phyloP scores from a whole-genome alignment of 768 basidiomycete genomes.

The Phlegmacium glaucopus region DNA sequence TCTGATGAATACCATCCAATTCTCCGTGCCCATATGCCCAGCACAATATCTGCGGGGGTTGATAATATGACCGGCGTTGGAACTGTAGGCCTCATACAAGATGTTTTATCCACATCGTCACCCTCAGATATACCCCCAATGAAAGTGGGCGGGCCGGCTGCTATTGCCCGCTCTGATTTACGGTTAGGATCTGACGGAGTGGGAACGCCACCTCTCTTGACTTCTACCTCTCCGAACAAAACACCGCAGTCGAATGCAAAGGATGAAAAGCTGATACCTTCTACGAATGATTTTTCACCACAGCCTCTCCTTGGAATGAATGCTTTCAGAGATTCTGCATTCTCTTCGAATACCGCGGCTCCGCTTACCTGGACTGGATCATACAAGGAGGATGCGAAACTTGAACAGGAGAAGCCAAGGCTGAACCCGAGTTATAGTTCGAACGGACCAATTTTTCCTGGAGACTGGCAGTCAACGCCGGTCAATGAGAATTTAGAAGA shows the following conservation, averaged over 20 bases:
- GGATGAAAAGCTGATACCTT: neutral
- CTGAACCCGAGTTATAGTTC: slow-evolving; percentile 14
- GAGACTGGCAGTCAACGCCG: slow-evolving; percentile 53
- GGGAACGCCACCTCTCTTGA: slow-evolving; percentile 34
- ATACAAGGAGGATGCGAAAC: slow-evolving; percentile 12
- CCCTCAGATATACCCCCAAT: slow-evolving; percentile 23
- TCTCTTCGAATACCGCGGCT: slow-evolving; percentile 48
- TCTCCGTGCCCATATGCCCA: slow-evolving; percentile 45
- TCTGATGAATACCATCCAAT: slow-evolving; percentile 10
- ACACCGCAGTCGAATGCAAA: slow-evolving; percentile 9
- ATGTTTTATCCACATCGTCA: slow-evolving; percentile 32
- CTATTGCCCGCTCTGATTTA: slow-evolving; percentile 21
- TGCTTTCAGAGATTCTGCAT: slow-evolving; percentile 65
- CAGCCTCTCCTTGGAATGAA: slow-evolving; percentile 52
- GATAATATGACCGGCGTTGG: slow-evolving; percentile 73
- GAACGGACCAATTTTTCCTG: slow-evolving; percentile 42
- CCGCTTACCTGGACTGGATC: slow-evolving; percentile 63
- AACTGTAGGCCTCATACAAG: slow-evolving; percentile 26
- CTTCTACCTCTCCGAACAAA: slow-evolving; percentile 19
- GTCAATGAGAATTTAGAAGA: slow-evolving; percentile 44
- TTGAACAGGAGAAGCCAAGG: slow-evolving; percentile 14
- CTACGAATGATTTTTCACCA: slow-evolving; percentile 4
- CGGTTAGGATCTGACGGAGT: slow-evolving; percentile 33
- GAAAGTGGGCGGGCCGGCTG: slow-evolving; percentile 18
- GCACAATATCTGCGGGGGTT: slow-evolving; percentile 45